phyloP scores from a whole-genome alignment of 768 basidiomycete genomes.

The Pluteus cervinus region DNA sequence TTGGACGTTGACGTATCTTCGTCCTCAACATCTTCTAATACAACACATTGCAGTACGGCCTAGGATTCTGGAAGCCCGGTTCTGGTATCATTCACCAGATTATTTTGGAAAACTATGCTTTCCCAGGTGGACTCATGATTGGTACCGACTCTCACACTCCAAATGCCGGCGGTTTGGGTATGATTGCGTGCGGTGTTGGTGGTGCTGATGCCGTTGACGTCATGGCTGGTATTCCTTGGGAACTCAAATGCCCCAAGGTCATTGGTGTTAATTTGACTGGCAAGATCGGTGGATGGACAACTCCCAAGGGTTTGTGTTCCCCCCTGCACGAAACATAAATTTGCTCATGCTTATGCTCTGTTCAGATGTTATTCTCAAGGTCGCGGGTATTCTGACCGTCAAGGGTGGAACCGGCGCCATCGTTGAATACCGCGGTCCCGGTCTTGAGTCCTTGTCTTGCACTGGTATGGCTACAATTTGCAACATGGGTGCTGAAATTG shows the following conservation, averaged over 20 bases:
- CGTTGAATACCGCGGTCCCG: slow-evolving; percentile 93
- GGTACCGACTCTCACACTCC: slow-evolving; percentile 99
- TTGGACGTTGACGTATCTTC: neutral
- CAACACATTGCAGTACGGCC: slow-evolving; percentile 67
- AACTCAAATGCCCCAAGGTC: slow-evolving; percentile 98
- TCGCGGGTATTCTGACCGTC: slow-evolving; percentile 97
- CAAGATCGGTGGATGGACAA: slow-evolving; percentile 94
- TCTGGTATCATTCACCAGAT: slow-evolving; percentile 99
- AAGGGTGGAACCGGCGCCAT: slow-evolving; percentile 99
- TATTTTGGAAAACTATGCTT: slow-evolving; percentile 98
- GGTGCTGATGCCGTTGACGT: slow-evolving; percentile 99
- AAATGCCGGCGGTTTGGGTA: slow-evolving; percentile 98
- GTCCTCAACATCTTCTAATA: slow-evolving; percentile 1
- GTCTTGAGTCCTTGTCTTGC: slow-evolving; percentile 93
- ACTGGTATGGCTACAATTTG: slow-evolving; percentile 99
- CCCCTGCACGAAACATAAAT: neutral
- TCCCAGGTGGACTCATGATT: slow-evolving; percentile 99
- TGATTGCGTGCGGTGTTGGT: slow-evolving; percentile 99
- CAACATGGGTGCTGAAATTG: slow-evolving; percentile 99
- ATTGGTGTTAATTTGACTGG: slow-evolving; percentile 97
- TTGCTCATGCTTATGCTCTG: slow-evolving; percentile 8
- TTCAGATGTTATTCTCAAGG: slow-evolving; percentile 97
- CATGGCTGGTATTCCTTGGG: slow-evolving; percentile 98
- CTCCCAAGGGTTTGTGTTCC: slow-evolving; percentile 74
- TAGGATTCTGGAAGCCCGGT: slow-evolving; percentile 99